phyloP scores from a whole-genome alignment of 495 filamentous ascomycete genomes.

The Chaetomidium leptoderma region DNA sequence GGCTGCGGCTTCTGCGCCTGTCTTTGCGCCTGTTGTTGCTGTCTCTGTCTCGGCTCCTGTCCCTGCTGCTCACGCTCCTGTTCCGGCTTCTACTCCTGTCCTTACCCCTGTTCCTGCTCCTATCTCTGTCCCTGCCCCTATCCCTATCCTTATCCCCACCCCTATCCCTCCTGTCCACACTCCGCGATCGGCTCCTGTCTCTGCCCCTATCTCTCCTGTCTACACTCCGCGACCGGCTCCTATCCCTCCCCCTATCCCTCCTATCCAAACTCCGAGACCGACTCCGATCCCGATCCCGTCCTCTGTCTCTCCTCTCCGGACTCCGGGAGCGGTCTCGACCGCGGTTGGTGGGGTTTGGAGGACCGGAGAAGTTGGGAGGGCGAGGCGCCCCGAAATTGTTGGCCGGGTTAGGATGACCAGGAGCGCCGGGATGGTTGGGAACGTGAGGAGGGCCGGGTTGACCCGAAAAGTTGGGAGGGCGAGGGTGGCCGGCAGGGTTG shows the following conservation, averaged over 20 bases:
- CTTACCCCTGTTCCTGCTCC: not conserved
- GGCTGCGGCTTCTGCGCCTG: not conserved
- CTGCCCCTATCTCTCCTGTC: not conserved
- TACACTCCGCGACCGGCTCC: not conserved
- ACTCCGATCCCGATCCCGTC: not conserved
- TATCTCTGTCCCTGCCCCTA: not conserved
- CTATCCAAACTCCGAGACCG: not conserved
- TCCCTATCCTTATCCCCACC: slow-evolving; percentile 2
- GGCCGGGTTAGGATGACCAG: no score
- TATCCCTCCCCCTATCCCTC: not conserved
- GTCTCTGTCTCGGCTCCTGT: not conserved
- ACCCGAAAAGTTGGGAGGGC: no score
- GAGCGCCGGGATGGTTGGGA: no score
- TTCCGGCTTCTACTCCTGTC: not conserved
- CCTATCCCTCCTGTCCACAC: not conserved
- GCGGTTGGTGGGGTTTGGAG: no score
- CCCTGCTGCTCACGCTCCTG: not conserved
- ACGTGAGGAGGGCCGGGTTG: no score
- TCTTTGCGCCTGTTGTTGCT: not conserved
- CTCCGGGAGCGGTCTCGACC: no score
- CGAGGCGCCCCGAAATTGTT: no score
- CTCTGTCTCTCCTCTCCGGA: not conserved
- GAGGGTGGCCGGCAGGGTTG: no score
- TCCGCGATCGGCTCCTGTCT: not conserved
- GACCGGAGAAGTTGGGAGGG: no score